Evolutionary conservation across 768 basidiomycete genomes (phyloP).

Genomic region (Fomitopsis serialis): DNA sequence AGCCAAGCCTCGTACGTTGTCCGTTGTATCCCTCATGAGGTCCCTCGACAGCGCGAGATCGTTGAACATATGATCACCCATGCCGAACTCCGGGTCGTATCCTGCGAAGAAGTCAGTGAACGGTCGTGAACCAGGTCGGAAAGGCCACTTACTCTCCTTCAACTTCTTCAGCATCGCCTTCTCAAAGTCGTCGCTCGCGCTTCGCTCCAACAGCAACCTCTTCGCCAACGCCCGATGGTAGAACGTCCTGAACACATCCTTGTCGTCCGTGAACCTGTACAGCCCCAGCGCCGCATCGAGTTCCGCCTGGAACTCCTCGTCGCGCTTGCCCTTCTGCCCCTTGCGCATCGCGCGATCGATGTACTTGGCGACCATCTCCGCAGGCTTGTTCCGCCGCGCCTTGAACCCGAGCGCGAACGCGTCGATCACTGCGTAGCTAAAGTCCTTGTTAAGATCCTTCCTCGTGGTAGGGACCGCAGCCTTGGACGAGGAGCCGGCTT

Average conservation of each 20-base stretch:
- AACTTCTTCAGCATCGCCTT: constrained; percentile 79
- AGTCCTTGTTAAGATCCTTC: constrained; percentile 46
- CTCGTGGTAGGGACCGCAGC: constrained; percentile 2
- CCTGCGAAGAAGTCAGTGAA: constrained; percentile 38
- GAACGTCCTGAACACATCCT: constrained; percentile 91
- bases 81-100: constrained; percentile 93
- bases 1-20: constrained; percentile 28
- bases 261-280: constrained; percentile 86
- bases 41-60: constrained; percentile 79
- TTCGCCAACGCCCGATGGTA: constrained; percentile 88
- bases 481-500: constrained; percentile 5
- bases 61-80: constrained; percentile 94
- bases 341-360: constrained; percentile 83
- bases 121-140: background rate
- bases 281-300: constrained; percentile 66
- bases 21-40: constrained; percentile 60
- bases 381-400: constrained; percentile 73
- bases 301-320: constrained; percentile 54
- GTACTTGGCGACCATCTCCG: constrained; percentile 90
- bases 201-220: constrained; percentile 75
- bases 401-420: constrained; percentile 75
- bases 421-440: constrained; percentile 62
- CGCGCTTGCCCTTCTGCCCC: constrained; percentile 68
- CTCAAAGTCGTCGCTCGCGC: constrained; percentile 86
- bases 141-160: constrained; percentile 58